Evolutionary conservation across 192 early-diverging fungal genomes (phyloP), one percentile per base, ranked within the genome.

Genomic region (Umbelopsis vinacea): DNA sequence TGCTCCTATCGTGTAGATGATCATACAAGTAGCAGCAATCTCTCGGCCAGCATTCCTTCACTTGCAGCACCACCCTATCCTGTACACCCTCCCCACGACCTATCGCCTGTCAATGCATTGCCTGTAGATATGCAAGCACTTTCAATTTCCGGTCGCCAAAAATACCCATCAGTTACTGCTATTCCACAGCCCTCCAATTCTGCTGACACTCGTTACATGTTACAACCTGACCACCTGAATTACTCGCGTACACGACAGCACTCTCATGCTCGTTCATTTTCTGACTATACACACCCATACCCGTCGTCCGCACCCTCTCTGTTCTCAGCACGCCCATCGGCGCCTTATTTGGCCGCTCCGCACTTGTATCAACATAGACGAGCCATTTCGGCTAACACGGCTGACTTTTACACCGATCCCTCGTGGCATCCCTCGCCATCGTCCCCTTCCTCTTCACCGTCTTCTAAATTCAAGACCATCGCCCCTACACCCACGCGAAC

Each of bases 271-370:
- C 75, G 79, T 12, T 81, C 79, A 12, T 74, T 67, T 38, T 81
- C 79, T 43, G 79, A 81, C 38, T 81, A 74, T 50, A 76, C 75
- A n/a, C 79, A 81, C 57, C 74, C 79, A 55, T 81, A 76, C 70
- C 52, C 71, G 22, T 48, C 26, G 26, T 60, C 71, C 14, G 33
- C 66, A 7, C 60, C 47, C 3, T 24, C 54, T 14, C 26, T 26
- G 23, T 57, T 24, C 23, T 57, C 66, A 38, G 46, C 66, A 54
- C 67, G 60, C 43, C 52, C 73, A 21, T 68, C 66, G 17, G 46
- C 38, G 17, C 54, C 54, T 29, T 50, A 60, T 52, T 52, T 72
- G 46, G 60, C 71, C 22, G 48, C 46, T 24, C 74, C 29, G 19
- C 77, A 70, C 46, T 24, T 70, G 14, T 60, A 55, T 38, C 46